Conservation (phyloP, 2,329 filamentous ascomycete genomes). For the Epichloe festucae region DNA sequence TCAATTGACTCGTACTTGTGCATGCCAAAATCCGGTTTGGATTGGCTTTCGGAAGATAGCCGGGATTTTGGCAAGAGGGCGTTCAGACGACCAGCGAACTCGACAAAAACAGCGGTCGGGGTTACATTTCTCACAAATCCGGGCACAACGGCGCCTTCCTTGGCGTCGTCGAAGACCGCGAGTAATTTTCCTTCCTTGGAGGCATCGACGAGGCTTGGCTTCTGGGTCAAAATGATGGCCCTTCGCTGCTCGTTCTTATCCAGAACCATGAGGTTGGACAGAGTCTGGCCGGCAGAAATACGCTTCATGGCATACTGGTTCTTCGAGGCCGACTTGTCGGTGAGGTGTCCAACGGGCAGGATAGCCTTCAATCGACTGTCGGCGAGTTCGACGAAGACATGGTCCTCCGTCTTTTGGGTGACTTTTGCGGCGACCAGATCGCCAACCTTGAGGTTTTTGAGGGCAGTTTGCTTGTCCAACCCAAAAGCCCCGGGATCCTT, state of each 20-base stretch:
- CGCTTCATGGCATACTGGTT: constrained; percentile 65
- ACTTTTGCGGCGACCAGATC: constrained; percentile 66
- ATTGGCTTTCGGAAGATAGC: constrained; percentile 55
- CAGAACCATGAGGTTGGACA: constrained; percentile 75
- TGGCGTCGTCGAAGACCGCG: constrained; percentile 57
- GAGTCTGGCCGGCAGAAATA: constrained; percentile 69
- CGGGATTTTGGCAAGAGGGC: constrained; percentile 71
- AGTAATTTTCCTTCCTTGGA: constrained; percentile 60
- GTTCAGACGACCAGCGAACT: constrained; percentile 66
- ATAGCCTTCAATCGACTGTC: constrained; percentile 65
- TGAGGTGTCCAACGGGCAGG: constrained; percentile 65
- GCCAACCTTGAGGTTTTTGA: constrained; percentile 62
- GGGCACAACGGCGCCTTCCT: constrained; percentile 52
- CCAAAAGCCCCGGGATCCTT: constrained; percentile 75
- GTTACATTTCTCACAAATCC: constrained; percentile 84
- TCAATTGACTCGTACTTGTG: constrained; percentile 63
- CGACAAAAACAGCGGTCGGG: constrained; percentile 69
- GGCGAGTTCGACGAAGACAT: constrained; percentile 63
- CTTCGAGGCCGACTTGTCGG: constrained; percentile 73
- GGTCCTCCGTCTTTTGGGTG: constrained; percentile 66
- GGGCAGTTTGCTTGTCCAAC: constrained; percentile 59
- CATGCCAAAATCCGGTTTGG: constrained; percentile 64
- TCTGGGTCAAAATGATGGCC: constrained; percentile 66
- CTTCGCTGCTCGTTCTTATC: constrained; percentile 70
- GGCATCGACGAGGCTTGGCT: constrained; percentile 68